Evolutionary conservation across 1,139 yeast genomes (phyloP).

Genomic region (Hemisphaericaspora subhashii): DNA sequence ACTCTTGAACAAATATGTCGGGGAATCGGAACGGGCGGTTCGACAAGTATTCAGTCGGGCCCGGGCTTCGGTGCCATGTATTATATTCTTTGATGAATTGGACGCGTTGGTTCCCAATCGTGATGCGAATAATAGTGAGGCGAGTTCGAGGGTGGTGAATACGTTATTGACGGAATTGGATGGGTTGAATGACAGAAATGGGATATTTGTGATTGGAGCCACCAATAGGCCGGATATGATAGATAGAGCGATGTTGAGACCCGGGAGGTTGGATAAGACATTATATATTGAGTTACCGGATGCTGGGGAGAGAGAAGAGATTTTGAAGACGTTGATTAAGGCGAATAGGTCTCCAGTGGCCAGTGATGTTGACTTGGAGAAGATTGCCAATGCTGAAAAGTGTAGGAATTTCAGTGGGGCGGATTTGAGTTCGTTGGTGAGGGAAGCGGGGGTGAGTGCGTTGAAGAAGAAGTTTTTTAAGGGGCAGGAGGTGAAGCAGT

Average conservation of each 20-base stretch:
- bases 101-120: constrained; percentile 96
- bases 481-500: constrained; percentile 47
- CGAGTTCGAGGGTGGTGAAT: constrained; percentile 92
- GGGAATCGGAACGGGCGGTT: constrained; percentile 94
- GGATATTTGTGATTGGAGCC: constrained; percentile 94
- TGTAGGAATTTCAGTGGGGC: constrained; percentile 95
- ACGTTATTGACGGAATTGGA: constrained; percentile 91
- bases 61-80: constrained; percentile 91
- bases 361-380: constrained; percentile 56
- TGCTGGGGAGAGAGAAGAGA: constrained; percentile 74
- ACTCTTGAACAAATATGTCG: constrained; percentile 88
- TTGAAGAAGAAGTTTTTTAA: constrained; percentile 68
- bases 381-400: constrained; percentile 70
- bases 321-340: constrained; percentile 71
- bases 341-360: constrained; percentile 76
- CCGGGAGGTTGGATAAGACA: constrained; percentile 94
- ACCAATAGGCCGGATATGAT: constrained; percentile 98
- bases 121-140: constrained; percentile 83
- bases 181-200: constrained; percentile 89
- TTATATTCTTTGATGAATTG: constrained; percentile 91
- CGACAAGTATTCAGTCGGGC: constrained; percentile 95
- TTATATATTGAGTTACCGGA: constrained; percentile 87
- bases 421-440: constrained; percentile 83
- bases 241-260: constrained; percentile 97
- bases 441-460: constrained; percentile 92